A percentile compares a stretch with the other conserved stretches of the same genome.
phyloP scores from a whole-genome alignment of 495 filamentous ascomycete genomes.

The Penicillium argentinense region DNA sequence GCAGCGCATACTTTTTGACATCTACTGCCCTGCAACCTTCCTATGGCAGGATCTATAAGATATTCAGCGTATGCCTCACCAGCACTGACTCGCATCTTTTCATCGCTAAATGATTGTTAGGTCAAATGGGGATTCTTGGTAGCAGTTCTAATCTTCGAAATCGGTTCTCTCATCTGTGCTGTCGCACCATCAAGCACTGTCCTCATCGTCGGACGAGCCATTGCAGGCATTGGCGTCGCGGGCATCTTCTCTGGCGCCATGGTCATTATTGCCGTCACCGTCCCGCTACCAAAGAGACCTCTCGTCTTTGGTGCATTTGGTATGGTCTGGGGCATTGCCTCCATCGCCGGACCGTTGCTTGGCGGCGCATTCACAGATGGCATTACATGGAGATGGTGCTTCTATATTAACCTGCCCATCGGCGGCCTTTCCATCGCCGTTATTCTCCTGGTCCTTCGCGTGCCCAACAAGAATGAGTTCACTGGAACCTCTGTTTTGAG shows the following conservation, averaged over 20 bases:
- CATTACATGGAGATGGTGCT: constrained; percentile 82
- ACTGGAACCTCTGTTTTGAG: constrained; percentile 13
- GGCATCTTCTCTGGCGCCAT: constrained; percentile 76
- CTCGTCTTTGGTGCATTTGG: constrained; percentile 67
- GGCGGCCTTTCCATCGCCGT: constrained; percentile 56
- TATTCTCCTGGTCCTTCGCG: constrained; percentile 52
- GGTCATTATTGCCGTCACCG: constrained; percentile 61
- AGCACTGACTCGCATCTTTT: no score
- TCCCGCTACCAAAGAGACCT: constrained; percentile 66
- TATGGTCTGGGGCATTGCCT: constrained; percentile 69
- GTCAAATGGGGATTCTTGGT: constrained; percentile 61
- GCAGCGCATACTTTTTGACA: constrained; percentile 38
- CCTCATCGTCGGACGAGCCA: constrained; percentile 75
- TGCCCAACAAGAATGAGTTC: constrained; percentile 22
- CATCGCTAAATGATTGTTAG: no score
- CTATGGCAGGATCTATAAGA: constrained; percentile 33
- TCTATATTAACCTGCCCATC: constrained; percentile 74
- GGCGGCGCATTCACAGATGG: constrained; percentile 58
- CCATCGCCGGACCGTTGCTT: constrained; percentile 64
- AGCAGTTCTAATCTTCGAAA: constrained; percentile 69
- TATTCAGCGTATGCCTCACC: constrained; percentile 19
- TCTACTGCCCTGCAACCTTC: constrained; percentile 33
- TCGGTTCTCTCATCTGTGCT: constrained; percentile 71
- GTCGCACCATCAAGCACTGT: constrained; percentile 63
- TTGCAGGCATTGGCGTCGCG: constrained; percentile 66